These are phyloP conservation scores for Mycena polygramma DNA, from an alignment of 768 basidiomycete species.

Conservation along the genomic window DNA sequence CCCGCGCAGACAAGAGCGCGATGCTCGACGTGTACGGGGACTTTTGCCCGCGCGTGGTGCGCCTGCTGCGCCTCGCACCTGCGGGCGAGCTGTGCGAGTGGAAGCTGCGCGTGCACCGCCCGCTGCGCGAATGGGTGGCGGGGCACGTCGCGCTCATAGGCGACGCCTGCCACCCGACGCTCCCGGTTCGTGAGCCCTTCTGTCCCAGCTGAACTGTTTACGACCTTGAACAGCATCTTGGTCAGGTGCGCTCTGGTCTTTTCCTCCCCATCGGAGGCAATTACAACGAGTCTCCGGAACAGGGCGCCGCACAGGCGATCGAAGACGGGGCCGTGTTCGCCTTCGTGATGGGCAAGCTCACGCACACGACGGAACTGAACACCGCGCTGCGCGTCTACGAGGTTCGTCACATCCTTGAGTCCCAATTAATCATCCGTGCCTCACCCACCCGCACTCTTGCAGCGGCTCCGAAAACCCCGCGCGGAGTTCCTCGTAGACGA, in stretches of 20 bases:
- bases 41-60: constrained; percentile 51
- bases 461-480: constrained; percentile 40
- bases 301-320: constrained; percentile 57
- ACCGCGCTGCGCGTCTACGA: constrained; percentile 38
- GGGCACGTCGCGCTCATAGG: constrained; percentile 49
- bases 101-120: constrained; percentile 54
- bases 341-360: constrained; percentile 41
- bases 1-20: constrained; percentile 47
- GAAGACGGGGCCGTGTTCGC: constrained; percentile 55
- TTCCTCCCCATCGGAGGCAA: too few species aligned
- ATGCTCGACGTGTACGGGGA: constrained; percentile 51
- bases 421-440: not conserved
- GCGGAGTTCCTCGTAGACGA: constrained; percentile 38
- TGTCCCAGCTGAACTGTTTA: too few species aligned
- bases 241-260: constrained; percentile 9
- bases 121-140: constrained; percentile 53
- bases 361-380: constrained; percentile 13
- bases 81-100: constrained; percentile 53
- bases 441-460: not conserved
- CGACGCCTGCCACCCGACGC: constrained; percentile 52
- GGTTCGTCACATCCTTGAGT: not conserved
- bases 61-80: constrained; percentile 50
- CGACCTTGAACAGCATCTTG: constrained; percentile 9
- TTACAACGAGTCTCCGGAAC: not conserved
- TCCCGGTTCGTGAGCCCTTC: constrained; percentile 26